phyloP scores from a whole-genome alignment of 2,329 filamentous ascomycete species.

The Fusarium veterinarium region DNA sequence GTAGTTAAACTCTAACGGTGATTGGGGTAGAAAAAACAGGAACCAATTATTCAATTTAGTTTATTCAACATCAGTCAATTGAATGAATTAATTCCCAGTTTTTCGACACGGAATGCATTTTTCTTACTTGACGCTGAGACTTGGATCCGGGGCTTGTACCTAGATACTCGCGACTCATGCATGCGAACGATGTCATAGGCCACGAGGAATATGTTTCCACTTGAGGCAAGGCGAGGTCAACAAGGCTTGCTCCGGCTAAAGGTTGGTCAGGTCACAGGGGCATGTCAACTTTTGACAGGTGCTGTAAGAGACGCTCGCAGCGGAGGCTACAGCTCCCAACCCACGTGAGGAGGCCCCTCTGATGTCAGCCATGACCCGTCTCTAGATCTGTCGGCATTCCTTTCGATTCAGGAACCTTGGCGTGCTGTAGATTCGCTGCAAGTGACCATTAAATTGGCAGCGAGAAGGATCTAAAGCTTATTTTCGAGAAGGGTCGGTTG shows the following conservation, averaged over 20 bases:
- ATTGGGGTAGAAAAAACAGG: neutral
- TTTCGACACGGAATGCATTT: slow-evolving; percentile 15
- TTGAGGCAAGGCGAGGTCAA: slow-evolving; percentile 8
- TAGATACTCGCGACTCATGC: slow-evolving; percentile 28
- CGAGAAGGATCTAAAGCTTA: slow-evolving; percentile 7
- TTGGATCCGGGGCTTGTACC: neutral
- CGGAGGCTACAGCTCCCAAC: slow-evolving; percentile 3
- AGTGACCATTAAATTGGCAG: slow-evolving; percentile 23
- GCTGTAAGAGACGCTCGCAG: slow-evolving; percentile 3
- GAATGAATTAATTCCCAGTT: neutral
- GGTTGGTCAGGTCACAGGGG: slow-evolving; percentile 34
- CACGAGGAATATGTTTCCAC: slow-evolving; percentile 24
- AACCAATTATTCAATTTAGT: neutral
- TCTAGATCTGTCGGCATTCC: slow-evolving; percentile 38
- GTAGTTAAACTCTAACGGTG: slow-evolving; percentile 10
- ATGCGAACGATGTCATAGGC: slow-evolving; percentile 32
- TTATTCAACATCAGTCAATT: slow-evolving; percentile 10
- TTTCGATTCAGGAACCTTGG: slow-evolving; percentile 28
- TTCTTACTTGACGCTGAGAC: slow-evolving; percentile 1
- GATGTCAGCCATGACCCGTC: slow-evolving; percentile 31
- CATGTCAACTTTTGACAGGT: slow-evolving; percentile 11
- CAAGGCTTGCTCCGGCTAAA: slow-evolving; percentile 31
- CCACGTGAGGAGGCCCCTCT: slow-evolving; percentile 32
- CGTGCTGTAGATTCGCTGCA: slow-evolving; percentile 6
- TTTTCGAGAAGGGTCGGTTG: neutral